phyloP scores from a whole-genome alignment of 192 early-diverging fungal species.

The Haplosporangium gracile region DNA sequence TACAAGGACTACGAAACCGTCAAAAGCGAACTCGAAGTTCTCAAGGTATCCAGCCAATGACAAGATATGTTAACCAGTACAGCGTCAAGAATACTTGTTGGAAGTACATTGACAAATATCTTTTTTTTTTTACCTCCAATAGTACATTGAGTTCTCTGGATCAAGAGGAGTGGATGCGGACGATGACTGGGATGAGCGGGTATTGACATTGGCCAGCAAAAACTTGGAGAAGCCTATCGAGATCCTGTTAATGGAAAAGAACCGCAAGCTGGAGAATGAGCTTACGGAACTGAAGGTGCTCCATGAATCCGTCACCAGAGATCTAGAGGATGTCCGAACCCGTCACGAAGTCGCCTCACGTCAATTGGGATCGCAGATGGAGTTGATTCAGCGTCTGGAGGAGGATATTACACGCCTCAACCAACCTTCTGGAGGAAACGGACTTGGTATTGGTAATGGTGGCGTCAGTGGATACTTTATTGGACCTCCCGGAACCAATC shows the following conservation, averaged over 20 bases:
- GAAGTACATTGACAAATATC: neutral
- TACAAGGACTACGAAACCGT: constrained; percentile 90
- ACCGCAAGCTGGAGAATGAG: constrained; percentile 83
- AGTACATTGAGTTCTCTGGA: constrained; percentile 80
- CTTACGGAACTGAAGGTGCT: constrained; percentile 71
- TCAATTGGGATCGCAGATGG: constrained; percentile 57
- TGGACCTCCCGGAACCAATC: constrained; percentile 10
- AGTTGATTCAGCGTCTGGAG: constrained; percentile 66
- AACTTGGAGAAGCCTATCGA: constrained; percentile 75
- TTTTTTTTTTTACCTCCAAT: neutral
- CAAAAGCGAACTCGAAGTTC: constrained; percentile 86
- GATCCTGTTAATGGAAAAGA: constrained; percentile 83
- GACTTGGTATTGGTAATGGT: neutral
- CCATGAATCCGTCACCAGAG: constrained; percentile 43
- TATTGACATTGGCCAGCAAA: constrained; percentile 56
- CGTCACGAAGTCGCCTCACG: constrained; percentile 49
- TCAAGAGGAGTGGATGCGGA: constrained; percentile 62
- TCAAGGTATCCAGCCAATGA: constrained; percentile 66
- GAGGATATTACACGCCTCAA: constrained; percentile 68
- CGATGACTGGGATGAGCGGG: constrained; percentile 58
- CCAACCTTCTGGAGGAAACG: constrained; percentile 6
- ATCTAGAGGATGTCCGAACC: constrained; percentile 36
- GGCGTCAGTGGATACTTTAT: constrained; percentile 30
- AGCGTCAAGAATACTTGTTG: too few relatives aligned
- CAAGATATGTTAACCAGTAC: neutral